Evolutionary conservation across 2,329 filamentous ascomycete species (phyloP).

Genomic region (Scedosporium boydii): DNA sequence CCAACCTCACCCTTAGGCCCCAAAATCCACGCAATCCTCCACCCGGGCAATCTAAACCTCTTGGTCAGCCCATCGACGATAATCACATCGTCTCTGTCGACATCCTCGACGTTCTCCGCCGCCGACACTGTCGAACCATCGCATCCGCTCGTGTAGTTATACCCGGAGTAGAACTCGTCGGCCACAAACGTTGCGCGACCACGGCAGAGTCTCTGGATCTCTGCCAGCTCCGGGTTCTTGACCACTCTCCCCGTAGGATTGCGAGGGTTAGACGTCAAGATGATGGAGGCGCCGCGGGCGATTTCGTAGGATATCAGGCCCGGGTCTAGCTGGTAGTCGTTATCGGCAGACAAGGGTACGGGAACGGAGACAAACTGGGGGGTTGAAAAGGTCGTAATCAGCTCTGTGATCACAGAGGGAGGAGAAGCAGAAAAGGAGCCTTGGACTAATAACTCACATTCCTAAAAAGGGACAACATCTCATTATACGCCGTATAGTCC

Average conservation of each 20-base stretch:
- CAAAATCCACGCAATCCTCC: constrained; percentile 93
- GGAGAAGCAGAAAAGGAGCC: not conserved
- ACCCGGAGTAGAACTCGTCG: constrained; percentile 94
- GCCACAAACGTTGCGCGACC: constrained; percentile 85
- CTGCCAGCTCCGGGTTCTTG: constrained; percentile 70
- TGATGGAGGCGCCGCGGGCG: constrained; percentile 74
- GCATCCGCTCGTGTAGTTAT: constrained; percentile 90
- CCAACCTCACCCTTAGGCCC: constrained; percentile 60
- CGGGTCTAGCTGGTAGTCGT: constrained; percentile 87
- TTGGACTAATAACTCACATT: constrained; percentile 45
- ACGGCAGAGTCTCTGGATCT: constrained; percentile 89
- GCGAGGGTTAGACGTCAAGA: constrained; percentile 88
- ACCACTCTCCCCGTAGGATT: constrained; percentile 91
- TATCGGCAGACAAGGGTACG: constrained; percentile 72
- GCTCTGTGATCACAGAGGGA: too few species aligned
- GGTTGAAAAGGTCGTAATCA: not conserved
- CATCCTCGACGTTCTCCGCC: constrained; percentile 82
- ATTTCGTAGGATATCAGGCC: constrained; percentile 92
- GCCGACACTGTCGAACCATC: constrained; percentile 84
- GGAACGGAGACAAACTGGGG: constrained; percentile 72
- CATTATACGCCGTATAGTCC: constrained; percentile 94
- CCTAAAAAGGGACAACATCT: constrained; percentile 92
- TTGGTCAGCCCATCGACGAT: constrained; percentile 95
- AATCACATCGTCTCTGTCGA: constrained; percentile 82
- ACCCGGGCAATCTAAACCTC: constrained; percentile 90